A percentile compares a stretch with the other conserved stretches of the same genome.
Conservation (phyloP, 2,329 filamentous ascomycete genomes). For the Colletotrichum neosansevieriae region DNA sequence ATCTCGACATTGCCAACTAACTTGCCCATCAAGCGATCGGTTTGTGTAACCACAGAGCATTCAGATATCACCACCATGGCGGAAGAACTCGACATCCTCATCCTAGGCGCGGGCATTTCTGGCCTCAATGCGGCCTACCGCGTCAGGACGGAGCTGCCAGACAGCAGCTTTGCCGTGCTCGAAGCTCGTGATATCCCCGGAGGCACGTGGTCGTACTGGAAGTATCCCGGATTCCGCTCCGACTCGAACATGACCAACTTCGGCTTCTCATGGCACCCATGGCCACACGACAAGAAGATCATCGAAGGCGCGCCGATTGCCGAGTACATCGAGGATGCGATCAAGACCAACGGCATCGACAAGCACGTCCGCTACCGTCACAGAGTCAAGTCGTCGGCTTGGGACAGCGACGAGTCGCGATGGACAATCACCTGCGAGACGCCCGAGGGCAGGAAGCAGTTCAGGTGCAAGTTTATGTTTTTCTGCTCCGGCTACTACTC, state of each 20-base stretch:
- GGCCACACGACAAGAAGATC: constrained; percentile 68
- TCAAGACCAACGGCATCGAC: constrained; percentile 63
- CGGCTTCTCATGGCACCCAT: constrained; percentile 79
- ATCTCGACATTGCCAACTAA: neutral
- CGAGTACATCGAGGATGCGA: constrained; percentile 66
- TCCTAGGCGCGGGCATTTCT: constrained; percentile 79
- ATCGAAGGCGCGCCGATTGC: constrained; percentile 64
- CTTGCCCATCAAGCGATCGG: too few species aligned
- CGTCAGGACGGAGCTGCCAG: constrained; percentile 68
- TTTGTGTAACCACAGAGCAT: too few species aligned
- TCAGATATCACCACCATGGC: neutral
- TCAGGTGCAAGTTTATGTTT: constrained; percentile 68
- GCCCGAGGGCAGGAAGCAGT: constrained; percentile 41
- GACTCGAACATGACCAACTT: constrained; percentile 73
- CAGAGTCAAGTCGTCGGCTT: constrained; percentile 61
- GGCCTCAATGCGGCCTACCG: constrained; percentile 81
- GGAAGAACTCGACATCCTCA: constrained; percentile 64
- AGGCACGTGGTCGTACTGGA: constrained; percentile 84
- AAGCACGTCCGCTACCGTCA: constrained; percentile 65
- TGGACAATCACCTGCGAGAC: constrained; percentile 65
- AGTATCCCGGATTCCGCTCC: constrained; percentile 79
- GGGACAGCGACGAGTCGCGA: constrained; percentile 66
- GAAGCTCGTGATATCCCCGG: constrained; percentile 75
- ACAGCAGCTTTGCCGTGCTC: constrained; percentile 71
- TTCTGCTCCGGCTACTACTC: constrained; percentile 77